Conservation (phyloP, 1,139 yeast genomes). For the Saccharomyces pastorianus region DNA sequence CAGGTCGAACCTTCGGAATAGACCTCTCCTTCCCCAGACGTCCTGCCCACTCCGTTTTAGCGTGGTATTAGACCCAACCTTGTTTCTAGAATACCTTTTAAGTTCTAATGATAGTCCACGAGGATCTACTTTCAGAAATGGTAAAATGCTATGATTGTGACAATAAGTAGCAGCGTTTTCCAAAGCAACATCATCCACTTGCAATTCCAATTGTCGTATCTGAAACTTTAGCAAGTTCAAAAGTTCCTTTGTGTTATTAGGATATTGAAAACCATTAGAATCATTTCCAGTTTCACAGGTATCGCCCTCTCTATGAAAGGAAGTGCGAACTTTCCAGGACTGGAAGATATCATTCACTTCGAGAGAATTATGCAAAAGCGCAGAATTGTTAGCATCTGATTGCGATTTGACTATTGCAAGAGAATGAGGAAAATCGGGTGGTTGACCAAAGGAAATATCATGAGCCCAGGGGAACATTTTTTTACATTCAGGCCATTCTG, state of each 20-base stretch:
- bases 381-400: background rate
- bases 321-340: background rate
- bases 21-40: constrained; percentile 6
- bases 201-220: background rate
- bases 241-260: background rate
- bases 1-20: constrained; percentile 30
- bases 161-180: background rate
- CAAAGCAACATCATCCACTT: background rate
- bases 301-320: background rate
- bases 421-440: background rate
- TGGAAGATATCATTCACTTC: background rate
- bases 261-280: background rate
- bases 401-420: background rate
- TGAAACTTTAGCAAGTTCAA: background rate
- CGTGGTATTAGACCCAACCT: background rate
- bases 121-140: background rate
- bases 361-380: background rate
- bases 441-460: background rate
- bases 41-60: background rate
- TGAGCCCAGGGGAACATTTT: background rate
- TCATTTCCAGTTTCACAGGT: background rate
- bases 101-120: background rate
- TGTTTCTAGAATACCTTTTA: background rate
- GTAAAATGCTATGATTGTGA: background rate
- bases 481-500: background rate